Evolutionary conservation across 352 stramenopile species (phyloP).

Genomic region (Phytophthora constricta): DNA sequence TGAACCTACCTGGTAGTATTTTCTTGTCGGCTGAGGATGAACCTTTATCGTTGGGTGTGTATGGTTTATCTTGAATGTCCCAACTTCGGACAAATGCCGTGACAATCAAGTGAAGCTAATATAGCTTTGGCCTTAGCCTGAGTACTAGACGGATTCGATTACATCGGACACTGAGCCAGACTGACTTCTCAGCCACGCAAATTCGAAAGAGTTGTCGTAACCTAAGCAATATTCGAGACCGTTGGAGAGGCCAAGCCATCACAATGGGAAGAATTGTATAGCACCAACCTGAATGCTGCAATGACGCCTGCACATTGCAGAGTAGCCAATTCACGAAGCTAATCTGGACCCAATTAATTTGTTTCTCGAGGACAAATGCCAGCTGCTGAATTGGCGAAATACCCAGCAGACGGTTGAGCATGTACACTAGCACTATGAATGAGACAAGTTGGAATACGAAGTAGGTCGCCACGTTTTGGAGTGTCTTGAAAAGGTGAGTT

Average conservation of each 20-base stretch:
- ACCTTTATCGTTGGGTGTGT: too few relatives aligned
- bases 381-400: slow-evolving; percentile 32
- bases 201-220: background rate
- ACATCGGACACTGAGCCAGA: too few relatives aligned
- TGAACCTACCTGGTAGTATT: too few relatives aligned
- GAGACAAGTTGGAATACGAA: slow-evolving; percentile 6
- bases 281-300: slow-evolving; percentile 5
- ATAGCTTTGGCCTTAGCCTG: too few relatives aligned
- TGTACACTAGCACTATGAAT: background rate
- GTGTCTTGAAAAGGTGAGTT: background rate
- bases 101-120: too few relatives aligned
- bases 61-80: too few relatives aligned
- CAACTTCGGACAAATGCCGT: too few relatives aligned
- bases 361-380: slow-evolving; percentile 43
- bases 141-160: too few relatives aligned
- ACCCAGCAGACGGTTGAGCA: slow-evolving; percentile 5
- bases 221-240: background rate
- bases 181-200: background rate
- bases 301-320: slow-evolving; percentile 28
- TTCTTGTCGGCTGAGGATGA: too few relatives aligned
- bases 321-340: slow-evolving; percentile 43
- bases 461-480: slow-evolving; percentile 13
- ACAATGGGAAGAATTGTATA: background rate
- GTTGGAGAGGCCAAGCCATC: background rate
- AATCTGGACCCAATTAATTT: slow-evolving; percentile 26